Evolutionary conservation across 75 land plant species (phyloP).

Genomic region (Pseudotsuga menziesii): DNA sequence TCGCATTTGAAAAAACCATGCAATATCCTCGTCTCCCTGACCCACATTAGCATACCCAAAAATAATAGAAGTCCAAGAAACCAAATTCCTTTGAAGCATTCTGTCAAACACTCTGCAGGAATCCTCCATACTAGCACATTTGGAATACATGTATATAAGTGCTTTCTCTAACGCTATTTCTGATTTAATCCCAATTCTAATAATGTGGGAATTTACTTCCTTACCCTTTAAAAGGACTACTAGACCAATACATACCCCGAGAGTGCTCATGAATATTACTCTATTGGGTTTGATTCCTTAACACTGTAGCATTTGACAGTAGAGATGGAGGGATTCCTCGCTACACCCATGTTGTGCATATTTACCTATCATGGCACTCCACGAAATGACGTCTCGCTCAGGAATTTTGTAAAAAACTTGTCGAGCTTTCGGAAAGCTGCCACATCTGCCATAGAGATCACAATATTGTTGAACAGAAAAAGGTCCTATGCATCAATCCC

Average conservation of each 20-base stretch:
- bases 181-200: constrained; percentile 19
- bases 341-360: constrained; percentile 22
- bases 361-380: constrained; percentile 42
- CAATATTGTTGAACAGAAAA: constrained; percentile 26
- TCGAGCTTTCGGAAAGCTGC: constrained; percentile 20
- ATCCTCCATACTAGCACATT: constrained; percentile 12
- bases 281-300: constrained; percentile 21
- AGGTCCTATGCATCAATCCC: constrained; percentile 19
- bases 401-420: constrained; percentile 36
- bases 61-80: background rate
- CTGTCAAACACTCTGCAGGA: background rate
- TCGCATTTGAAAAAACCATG: constrained; percentile 26
- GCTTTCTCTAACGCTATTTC: constrained; percentile 29
- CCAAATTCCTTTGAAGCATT: background rate
- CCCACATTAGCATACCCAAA: background rate
- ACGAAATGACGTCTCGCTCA: constrained; percentile 35
- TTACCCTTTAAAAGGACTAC: constrained; percentile 27
- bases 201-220: constrained; percentile 33
- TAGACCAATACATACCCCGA: constrained; percentile 31
- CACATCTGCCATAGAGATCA: constrained; percentile 37
- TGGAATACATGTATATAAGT: constrained; percentile 54
- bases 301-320: background rate
- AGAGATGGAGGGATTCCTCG: constrained; percentile 24
- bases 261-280: constrained; percentile 29
- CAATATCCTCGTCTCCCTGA: background rate